phyloP scores from a whole-genome alignment of 345 rosid species.

The Aurinia saxatilis region DNA sequence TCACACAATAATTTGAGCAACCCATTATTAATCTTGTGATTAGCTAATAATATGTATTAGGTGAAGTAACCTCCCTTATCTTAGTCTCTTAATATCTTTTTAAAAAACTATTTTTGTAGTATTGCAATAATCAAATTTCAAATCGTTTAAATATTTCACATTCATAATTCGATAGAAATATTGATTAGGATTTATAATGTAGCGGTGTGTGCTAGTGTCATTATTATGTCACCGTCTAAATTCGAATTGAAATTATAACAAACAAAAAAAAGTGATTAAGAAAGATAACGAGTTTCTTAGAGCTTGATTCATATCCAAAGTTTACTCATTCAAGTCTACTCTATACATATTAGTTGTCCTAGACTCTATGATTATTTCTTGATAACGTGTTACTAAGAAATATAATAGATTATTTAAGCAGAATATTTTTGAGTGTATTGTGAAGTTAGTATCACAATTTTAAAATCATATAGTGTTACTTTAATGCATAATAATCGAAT shows the following conservation, averaged over 20 bases:
- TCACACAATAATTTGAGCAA: slow-evolving; percentile 19
- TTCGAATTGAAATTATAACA: too few relatives aligned
- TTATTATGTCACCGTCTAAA: too few relatives aligned
- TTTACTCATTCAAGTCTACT: slow-evolving; percentile 16
- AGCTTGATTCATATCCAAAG: not conserved
- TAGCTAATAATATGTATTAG: slow-evolving; percentile 24
- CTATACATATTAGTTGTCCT: slow-evolving; percentile 19
- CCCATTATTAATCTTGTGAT: slow-evolving; percentile 26
- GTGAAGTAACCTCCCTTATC: slow-evolving; percentile 18
- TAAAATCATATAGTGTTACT: not conserved
- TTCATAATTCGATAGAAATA: too few relatives aligned
- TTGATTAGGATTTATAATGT: too few relatives aligned
- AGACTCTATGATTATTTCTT: slow-evolving; percentile 7
- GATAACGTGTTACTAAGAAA: slow-evolving; percentile 16
- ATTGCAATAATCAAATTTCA: too few relatives aligned
- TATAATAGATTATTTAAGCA: slow-evolving; percentile 7
- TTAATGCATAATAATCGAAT: too few relatives aligned
- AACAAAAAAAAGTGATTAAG: not conserved
- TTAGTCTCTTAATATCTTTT: not conserved
- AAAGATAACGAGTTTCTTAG: not conserved
- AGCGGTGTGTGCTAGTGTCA: too few relatives aligned
- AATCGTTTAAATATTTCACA: too few relatives aligned
- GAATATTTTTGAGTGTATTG: slow-evolving; percentile 20
- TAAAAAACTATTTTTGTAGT: not conserved
- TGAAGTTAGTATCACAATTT: slow-evolving; percentile 16